A percentile compares a stretch with the other conserved stretches of the same genome.
Evolutionary conservation across 768 basidiomycete genomes (phyloP).

Genomic region (Naganishia vaughanmartiniae): DNA sequence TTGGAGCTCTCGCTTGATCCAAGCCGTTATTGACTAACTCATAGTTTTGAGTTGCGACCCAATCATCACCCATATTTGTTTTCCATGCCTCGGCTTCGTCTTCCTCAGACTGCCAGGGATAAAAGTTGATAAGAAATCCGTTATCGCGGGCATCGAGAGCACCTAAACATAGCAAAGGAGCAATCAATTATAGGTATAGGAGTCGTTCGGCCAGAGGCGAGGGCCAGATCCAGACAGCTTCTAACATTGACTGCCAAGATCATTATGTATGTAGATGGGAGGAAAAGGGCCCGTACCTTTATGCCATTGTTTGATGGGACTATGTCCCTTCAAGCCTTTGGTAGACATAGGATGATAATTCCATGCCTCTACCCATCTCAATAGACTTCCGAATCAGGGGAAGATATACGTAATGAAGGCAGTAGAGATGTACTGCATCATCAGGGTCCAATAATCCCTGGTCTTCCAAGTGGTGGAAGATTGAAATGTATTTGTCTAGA

Average conservation of each 20-base stretch:
- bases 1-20: neutral
- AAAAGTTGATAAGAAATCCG: neutral
- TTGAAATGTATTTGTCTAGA: neutral
- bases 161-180: neutral
- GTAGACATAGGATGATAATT: conserved; percentile 5
- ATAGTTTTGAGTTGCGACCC: neutral
- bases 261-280: neutral
- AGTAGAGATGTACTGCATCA: neutral
- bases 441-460: neutral
- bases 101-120: conserved; percentile 1
- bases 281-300: no score
- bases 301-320: neutral
- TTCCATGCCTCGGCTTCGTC: neutral
- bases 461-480: neutral
- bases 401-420: neutral
- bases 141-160: neutral
- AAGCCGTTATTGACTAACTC: neutral
- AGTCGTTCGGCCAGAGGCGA: neutral
- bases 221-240: neutral
- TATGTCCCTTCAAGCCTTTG: conserved; percentile 1
- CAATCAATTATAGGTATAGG: neutral
- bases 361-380: neutral
- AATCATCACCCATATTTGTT: neutral
- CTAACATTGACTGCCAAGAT: neutral
- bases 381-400: neutral